Percentiles rank a stretch among this genome's conserved stretches.
Evolutionary conservation across 306 rosid genomes (phyloP).

Genomic region (Argentina anserina): DNA sequence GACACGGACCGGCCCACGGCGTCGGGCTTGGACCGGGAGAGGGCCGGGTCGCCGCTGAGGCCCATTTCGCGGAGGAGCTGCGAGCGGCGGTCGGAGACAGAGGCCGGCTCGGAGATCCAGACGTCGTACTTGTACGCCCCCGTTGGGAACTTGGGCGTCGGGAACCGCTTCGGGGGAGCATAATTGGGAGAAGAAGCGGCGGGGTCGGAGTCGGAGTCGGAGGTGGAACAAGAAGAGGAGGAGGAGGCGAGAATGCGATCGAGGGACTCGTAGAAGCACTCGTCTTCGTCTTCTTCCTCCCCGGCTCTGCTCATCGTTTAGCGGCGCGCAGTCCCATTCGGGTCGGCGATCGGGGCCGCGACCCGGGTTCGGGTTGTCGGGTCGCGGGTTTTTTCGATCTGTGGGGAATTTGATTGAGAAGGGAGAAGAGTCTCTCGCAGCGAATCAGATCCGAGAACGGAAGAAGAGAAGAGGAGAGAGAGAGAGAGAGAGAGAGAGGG

Average conservation of each 20-base stretch:
- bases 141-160: constrained; percentile 55
- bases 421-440: neutral
- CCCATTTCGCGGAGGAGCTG: constrained; percentile 75
- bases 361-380: constrained; percentile 5
- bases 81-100: constrained; percentile 81
- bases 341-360: constrained; percentile 32
- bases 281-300: constrained; percentile 50
- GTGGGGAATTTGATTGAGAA: constrained; percentile 24
- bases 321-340: constrained; percentile 67
- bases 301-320: constrained; percentile 65
- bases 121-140: constrained; percentile 63
- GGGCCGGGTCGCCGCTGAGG: constrained; percentile 56
- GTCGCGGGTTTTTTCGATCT: neutral
- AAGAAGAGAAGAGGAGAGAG: constrained; percentile 14
- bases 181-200: constrained; percentile 31
- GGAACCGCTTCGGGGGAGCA: constrained; percentile 37
- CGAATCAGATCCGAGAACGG: constrained; percentile 53
- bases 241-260: constrained; percentile 75
- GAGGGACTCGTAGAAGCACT: constrained; percentile 81
- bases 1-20: constrained; percentile 41
- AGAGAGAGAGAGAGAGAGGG: too few relatives aligned
- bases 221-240: constrained; percentile 82
- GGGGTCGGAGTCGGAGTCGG: constrained; percentile 52
- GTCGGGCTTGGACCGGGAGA: constrained; percentile 39
- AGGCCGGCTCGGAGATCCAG: constrained; percentile 93